phyloP scores from a whole-genome alignment of 257 asterid species.

The Verbascum thapsus region DNA sequence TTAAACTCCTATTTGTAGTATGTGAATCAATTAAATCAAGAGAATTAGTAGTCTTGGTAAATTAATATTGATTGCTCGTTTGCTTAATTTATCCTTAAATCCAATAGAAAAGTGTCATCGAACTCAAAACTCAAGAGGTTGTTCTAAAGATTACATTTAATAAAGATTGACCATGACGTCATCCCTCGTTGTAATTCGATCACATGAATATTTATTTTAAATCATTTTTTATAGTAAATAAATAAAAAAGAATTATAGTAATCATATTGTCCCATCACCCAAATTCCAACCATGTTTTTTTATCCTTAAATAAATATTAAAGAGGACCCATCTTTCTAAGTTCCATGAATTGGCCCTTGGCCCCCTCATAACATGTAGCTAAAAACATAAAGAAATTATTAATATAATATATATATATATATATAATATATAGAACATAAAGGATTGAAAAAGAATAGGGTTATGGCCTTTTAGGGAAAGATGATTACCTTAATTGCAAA shows the following conservation, averaged over 20 bases:
- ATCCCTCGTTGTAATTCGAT: no score
- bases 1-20: no score
- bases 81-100: no score
- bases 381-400: constrained; percentile 30
- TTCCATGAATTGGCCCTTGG: constrained; percentile 37
- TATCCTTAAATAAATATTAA: constrained; percentile 24
- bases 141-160: no score
- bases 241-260: constrained; percentile 27
- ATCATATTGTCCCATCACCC: constrained; percentile 53
- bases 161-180: neutral
- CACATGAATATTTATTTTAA: no score
- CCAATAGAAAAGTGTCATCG: no score
- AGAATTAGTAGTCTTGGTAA: no score
- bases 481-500: constrained; percentile 12
- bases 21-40: no score
- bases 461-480: neutral
- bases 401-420: neutral
- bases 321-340: constrained; percentile 31
- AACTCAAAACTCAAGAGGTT: no score
- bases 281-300: constrained; percentile 31
- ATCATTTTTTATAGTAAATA: no score
- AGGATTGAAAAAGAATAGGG: constrained; percentile 5
- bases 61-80: no score
- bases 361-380: constrained; percentile 50
- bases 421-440: constrained; percentile 18